Conservation (phyloP, 352 stramenopile genomes). For the Globisporangium yorkense region DNA sequence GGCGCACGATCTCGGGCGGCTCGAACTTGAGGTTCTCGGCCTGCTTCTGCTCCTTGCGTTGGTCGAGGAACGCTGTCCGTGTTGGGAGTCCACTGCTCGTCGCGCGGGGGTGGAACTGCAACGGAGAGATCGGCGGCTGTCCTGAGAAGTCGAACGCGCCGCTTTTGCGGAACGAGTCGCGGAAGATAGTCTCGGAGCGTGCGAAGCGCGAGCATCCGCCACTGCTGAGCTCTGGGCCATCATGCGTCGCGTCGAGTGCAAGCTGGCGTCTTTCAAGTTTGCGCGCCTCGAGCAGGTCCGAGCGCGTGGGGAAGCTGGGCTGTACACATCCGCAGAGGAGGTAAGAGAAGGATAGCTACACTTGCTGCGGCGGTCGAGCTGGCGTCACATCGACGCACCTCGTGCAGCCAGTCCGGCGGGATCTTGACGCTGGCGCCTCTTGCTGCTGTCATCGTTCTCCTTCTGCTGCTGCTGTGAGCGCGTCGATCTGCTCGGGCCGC, state of each 20-base stretch:
- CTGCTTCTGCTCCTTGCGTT: slow-evolving; percentile 23
- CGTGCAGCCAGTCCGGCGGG: slow-evolving; percentile 46
- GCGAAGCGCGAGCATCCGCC: slow-evolving; percentile 24
- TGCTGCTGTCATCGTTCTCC: slow-evolving; percentile 1
- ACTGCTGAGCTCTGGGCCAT: neutral
- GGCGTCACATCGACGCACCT: slow-evolving; percentile 11
- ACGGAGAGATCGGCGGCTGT: slow-evolving; percentile 18
- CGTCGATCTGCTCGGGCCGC: neutral
- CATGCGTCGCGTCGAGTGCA: slow-evolving; percentile 11
- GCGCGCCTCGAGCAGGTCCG: slow-evolving; percentile 38
- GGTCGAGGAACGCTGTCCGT: slow-evolving; percentile 27
- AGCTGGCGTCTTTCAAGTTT: slow-evolving; percentile 33
- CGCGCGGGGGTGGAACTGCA: slow-evolving; percentile 29
- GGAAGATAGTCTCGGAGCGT: slow-evolving; percentile 38
- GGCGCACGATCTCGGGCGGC: slow-evolving; percentile 38
- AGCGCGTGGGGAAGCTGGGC: slow-evolving; percentile 37
- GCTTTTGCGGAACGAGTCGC: slow-evolving; percentile 40
- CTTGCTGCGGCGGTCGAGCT: no score
- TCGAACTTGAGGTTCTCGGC: slow-evolving; percentile 48
- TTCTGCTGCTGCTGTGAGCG: neutral
- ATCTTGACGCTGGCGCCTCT: slow-evolving; percentile 25
- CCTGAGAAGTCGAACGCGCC: slow-evolving; percentile 32
- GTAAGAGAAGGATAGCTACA: neutral
- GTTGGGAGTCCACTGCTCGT: slow-evolving; percentile 32
- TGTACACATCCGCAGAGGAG: slow-evolving; percentile 1